Base-by-base conservation (phyloP, 2,329 filamentous ascomycete genomes). In the Diaporthe ilicicola region DNA sequence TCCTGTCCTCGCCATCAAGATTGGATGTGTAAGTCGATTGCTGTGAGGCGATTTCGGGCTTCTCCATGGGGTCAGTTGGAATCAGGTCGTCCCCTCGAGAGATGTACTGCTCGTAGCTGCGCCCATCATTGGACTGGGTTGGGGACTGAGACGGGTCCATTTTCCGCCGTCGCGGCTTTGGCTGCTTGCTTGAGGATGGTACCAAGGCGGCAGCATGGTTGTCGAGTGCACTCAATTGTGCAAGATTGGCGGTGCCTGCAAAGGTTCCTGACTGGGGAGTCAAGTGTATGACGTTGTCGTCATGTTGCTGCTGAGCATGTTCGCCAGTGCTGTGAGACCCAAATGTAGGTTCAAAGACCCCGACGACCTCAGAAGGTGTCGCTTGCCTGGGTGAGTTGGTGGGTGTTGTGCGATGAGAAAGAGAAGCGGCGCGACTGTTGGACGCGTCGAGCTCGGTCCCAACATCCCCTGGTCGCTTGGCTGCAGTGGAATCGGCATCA, bases 61-160 rank as follows among this genome's bases (percentile, higher is more conserved):
- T 75, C 22, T 74, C 74, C 46, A 72, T 61, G 19, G 77, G 76
- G 61, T 81, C 69, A 72, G 80, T 42, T 71, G 79, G 77, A 61
- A 67, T 61, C 34, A 69, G 70, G 29, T 70, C 65, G 50, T 69
- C 54, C 67, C 69, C 66, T 2, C 72, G 73, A 65, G 56, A 71
- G 74, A 80, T 72, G 78, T 85, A 82, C 74, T 82, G 79, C 9
- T 85, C 84, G 74, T 90, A 90, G 78, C 88, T 88, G 46, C 88
- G 85, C 56, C 83, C 87, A 54, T 85, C 83, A 74, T 90, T 90
- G 70, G 84, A 81, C 77, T 90, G 88, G 1, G 88, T 90, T 1
- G 85, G 85, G 12, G 87, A 87, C 69, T 85, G 84, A 13, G 86
- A 87, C n/a, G 78, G 79, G 39, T 85, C 82, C 80, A 84, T 86